phyloP scores from a whole-genome alignment of 257 asterid genomes.

The Solanum commersonii region DNA sequence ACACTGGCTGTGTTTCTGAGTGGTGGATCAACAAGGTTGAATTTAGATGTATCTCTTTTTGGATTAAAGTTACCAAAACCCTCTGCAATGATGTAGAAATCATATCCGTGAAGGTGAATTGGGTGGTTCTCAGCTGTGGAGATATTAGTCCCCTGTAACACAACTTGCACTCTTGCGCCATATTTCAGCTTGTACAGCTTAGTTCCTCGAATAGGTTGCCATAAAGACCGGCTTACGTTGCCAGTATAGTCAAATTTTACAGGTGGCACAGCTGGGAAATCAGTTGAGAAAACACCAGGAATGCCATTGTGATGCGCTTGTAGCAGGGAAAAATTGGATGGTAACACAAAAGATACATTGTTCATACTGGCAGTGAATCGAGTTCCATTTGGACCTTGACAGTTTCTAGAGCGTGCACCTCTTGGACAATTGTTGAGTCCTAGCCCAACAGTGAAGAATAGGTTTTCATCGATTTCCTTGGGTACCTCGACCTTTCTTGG shows the following conservation, averaged over 20 bases:
- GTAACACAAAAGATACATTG: slow-evolving; percentile 69
- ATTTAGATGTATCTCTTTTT: slow-evolving; percentile 43
- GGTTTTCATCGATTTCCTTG: slow-evolving; percentile 50
- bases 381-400: slow-evolving; percentile 92
- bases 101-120: slow-evolving; percentile 87
- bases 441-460: slow-evolving; percentile 64
- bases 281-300: slow-evolving; percentile 71
- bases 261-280: slow-evolving; percentile 69
- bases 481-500: slow-evolving; percentile 46
- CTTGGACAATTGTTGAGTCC: slow-evolving; percentile 62
- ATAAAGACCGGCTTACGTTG: slow-evolving; percentile 58
- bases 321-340: slow-evolving; percentile 60
- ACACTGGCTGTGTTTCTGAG: slow-evolving; percentile 65
- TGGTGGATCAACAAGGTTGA: slow-evolving; percentile 83
- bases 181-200: slow-evolving; percentile 52
- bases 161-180: slow-evolving; percentile 76
- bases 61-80: slow-evolving; percentile 82
- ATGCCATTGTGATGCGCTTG: slow-evolving; percentile 72
- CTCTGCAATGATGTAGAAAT: slow-evolving; percentile 69
- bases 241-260: slow-evolving; percentile 69
- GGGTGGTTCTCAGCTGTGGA: slow-evolving; percentile 83
- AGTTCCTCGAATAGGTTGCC: slow-evolving; percentile 68
- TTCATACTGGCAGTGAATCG: slow-evolving; percentile 90
- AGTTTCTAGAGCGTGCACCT: slow-evolving; percentile 31
- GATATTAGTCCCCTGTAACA: slow-evolving; percentile 83